Evolutionary conservation across 2,329 filamentous ascomycete genomes (phyloP).

Genomic region (Colletotrichum cereale): DNA sequence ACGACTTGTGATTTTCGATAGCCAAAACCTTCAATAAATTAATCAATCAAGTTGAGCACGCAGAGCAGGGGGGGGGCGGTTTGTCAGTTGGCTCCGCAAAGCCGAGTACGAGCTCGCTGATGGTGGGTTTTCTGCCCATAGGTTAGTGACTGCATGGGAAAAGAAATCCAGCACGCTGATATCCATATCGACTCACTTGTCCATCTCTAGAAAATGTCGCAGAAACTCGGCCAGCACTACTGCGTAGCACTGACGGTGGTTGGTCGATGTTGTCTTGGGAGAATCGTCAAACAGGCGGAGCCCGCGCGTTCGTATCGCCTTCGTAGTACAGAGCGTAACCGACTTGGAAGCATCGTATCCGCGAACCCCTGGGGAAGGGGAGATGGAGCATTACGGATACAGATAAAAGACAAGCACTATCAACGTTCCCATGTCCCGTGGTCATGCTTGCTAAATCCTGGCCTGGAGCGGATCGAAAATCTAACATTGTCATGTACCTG

Average conservation of each 20-base stretch:
- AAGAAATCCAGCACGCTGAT: too few species aligned
- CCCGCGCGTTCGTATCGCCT: not conserved
- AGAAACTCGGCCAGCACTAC: too few species aligned
- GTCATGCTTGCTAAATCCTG: slow-evolving; percentile 28
- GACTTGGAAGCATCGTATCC: not conserved
- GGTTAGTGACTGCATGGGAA: too few species aligned
- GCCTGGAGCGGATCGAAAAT: too few species aligned
- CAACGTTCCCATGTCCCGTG: not conserved
- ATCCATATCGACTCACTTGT: too few species aligned
- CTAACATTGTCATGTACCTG: too few species aligned
- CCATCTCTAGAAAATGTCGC: too few species aligned
- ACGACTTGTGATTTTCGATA: not conserved
- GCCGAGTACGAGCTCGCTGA: not conserved
- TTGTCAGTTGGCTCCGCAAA: not conserved
- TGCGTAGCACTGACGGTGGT: too few species aligned
- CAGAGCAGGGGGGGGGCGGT: not conserved
- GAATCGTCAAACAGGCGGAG: not conserved
- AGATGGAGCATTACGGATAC: too few species aligned
- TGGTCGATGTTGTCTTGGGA: not conserved
- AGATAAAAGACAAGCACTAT: not conserved
- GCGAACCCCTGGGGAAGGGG: too few species aligned
- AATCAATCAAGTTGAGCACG: not conserved
- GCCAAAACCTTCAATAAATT: not conserved
- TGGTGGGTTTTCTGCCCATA: too few species aligned
- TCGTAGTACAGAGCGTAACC: too few species aligned